Conservation (phyloP, 179 eudicot genomes). For the Pouteria campechiana region DNA sequence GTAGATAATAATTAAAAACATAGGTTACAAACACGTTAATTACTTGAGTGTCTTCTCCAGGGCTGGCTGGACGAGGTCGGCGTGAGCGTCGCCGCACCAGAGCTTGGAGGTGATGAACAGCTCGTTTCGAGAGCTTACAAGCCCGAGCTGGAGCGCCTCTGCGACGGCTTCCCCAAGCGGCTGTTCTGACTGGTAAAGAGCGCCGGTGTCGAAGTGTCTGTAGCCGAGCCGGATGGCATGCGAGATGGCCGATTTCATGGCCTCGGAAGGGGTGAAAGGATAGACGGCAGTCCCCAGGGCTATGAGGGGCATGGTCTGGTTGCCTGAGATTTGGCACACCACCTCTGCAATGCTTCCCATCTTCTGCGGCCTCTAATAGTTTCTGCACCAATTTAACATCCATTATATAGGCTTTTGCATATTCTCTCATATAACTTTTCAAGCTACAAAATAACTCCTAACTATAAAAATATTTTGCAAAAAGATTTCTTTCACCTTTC, state of each 20-base stretch:
- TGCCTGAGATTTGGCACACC: too few relatives aligned
- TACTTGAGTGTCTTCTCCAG: slow-evolving; percentile 27
- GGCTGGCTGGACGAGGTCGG: slow-evolving; percentile 23
- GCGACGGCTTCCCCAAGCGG: slow-evolving; percentile 38
- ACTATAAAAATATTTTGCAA: too few relatives aligned
- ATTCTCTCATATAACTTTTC: too few relatives aligned
- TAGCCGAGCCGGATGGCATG: slow-evolving; percentile 31
- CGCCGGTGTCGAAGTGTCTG: slow-evolving; percentile 49
- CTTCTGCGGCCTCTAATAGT: too few relatives aligned
- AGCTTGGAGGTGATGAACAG: slow-evolving; percentile 44
- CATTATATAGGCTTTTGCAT: too few relatives aligned
- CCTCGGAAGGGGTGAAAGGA: slow-evolving; percentile 25
- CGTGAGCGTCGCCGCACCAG: slow-evolving; percentile 47
- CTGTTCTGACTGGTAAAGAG: slow-evolving; percentile 27
- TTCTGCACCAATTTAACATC: too few relatives aligned
- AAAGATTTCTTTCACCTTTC: too few relatives aligned
- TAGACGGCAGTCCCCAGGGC: slow-evolving; percentile 38
- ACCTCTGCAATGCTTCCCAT: too few relatives aligned
- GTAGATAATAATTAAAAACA: too few relatives aligned
- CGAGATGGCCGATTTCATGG: slow-evolving; percentile 20
- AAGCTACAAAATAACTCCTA: too few relatives aligned
- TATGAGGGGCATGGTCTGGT: slow-evolving; percentile 24
- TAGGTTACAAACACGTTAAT: neutral
- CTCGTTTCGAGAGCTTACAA: slow-evolving; percentile 29
- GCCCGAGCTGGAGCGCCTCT: slow-evolving; percentile 21